Evolutionary conservation across 148 eudicot genomes (phyloP).

Genomic region (Rhododendron henanense): DNA sequence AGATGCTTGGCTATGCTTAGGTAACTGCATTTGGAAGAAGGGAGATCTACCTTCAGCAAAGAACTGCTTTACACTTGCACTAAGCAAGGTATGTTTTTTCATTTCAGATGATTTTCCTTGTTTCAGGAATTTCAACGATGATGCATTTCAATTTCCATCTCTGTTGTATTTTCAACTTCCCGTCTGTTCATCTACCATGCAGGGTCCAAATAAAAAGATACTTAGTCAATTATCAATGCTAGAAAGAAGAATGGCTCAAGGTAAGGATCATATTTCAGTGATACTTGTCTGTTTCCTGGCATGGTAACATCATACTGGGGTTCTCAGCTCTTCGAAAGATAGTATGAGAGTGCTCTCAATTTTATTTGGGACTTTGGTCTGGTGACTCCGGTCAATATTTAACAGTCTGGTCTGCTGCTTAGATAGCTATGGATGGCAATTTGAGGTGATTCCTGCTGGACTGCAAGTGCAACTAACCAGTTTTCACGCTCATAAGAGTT

Average conservation of each 20-base stretch:
- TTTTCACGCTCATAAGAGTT: neutral
- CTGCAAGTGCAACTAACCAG: neutral
- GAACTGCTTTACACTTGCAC: slow-evolving; percentile 68
- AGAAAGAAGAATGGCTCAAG: slow-evolving; percentile 92
- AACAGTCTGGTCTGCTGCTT: slow-evolving; percentile 2
- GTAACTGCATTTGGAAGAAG: slow-evolving; percentile 94
- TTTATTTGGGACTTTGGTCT: neutral
- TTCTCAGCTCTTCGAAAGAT: neutral
- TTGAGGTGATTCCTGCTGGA: neutral
- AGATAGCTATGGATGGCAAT: neutral
- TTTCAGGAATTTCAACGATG: neutral
- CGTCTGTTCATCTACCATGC: slow-evolving; percentile 16
- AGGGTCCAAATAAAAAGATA: slow-evolving; percentile 83
- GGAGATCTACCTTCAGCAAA: slow-evolving; percentile 68
- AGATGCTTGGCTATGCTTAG: slow-evolving; percentile 92
- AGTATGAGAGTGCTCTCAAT: neutral
- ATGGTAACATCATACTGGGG: neutral
- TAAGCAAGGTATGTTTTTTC: slow-evolving; percentile 59
- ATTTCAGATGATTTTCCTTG: neutral
- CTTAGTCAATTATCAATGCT: slow-evolving; percentile 92
- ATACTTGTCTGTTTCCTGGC: neutral
- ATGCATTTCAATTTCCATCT: neutral
- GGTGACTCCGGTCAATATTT: neutral
- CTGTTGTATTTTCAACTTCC: neutral
- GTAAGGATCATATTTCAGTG: slow-evolving; percentile 29